Conservation (phyloP, 768 basidiomycete genomes). For the Rhizopogon vinicolor region DNA sequence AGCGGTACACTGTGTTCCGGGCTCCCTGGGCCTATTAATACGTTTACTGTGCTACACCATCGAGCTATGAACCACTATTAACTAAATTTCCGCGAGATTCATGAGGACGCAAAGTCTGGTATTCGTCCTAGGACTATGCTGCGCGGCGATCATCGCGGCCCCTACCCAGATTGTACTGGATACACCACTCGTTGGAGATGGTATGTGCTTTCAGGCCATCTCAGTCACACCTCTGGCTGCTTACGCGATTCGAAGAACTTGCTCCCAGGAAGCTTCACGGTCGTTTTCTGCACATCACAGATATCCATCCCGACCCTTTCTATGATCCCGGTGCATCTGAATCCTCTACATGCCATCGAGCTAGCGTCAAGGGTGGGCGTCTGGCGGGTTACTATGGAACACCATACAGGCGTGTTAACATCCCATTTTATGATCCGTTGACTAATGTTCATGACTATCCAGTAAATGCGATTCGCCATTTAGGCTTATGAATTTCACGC, state of each 20-base stretch:
- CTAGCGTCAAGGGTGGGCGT: conserved; percentile 48
- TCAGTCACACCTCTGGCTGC: not conserved
- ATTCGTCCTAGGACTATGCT: conserved; percentile 3
- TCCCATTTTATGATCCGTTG: not conserved
- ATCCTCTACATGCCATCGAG: conserved; percentile 61
- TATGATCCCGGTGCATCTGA: conserved; percentile 48
- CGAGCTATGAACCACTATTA: not conserved
- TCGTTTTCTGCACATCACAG: conserved; percentile 80
- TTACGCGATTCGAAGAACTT: conserved; percentile 12
- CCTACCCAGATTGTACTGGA: conserved; percentile 41
- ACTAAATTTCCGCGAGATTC: not conserved
- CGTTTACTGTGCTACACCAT: not conserved
- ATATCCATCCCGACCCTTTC: conserved; percentile 76
- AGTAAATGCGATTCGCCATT: conserved; percentile 86
- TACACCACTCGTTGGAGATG: conserved; percentile 1
- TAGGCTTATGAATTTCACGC: conserved; percentile 68
- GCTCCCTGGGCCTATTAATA: conserved; percentile 1
- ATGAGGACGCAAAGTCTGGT: conserved; percentile 1
- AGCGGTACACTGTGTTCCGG: not conserved
- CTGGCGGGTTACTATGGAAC: conserved; percentile 60
- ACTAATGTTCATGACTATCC: not conserved
- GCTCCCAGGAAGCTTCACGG: conserved; percentile 49
- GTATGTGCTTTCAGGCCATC: not conserved
- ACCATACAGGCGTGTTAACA: conserved; percentile 53
- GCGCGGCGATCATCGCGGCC: conserved; percentile 16